Percentiles rank a stretch among this genome's conserved stretches.
Conservation (phyloP, 345 rosid genomes). For the Rhodamnia argentea region DNA sequence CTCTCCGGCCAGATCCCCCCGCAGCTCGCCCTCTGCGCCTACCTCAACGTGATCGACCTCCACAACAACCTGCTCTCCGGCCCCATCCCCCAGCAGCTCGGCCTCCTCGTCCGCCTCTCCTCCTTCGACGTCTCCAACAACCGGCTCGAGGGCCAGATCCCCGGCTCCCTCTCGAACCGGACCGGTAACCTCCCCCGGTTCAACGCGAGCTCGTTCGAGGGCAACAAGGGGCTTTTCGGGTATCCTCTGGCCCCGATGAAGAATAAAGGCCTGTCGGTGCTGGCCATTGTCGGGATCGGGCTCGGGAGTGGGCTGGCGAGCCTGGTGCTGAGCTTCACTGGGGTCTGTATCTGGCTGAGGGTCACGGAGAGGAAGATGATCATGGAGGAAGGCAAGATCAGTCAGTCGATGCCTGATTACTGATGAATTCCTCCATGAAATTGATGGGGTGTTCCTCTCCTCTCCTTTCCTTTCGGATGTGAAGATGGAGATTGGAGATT, state of each 20-base stretch:
- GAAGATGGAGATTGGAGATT: neutral
- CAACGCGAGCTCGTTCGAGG: slow-evolving; percentile 57
- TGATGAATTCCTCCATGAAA: neutral
- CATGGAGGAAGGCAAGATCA: slow-evolving; percentile 63
- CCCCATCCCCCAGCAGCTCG: slow-evolving; percentile 62
- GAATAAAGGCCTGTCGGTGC: slow-evolving; percentile 55
- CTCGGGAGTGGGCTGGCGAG: slow-evolving; percentile 87
- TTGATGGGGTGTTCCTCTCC: neutral
- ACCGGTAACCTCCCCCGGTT: slow-evolving; percentile 59
- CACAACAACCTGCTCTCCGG: slow-evolving; percentile 67
- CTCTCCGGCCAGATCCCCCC: slow-evolving; percentile 74
- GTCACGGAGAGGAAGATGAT: slow-evolving; percentile 56
- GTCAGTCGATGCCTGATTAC: slow-evolving; percentile 74
- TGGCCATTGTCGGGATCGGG: slow-evolving; percentile 94
- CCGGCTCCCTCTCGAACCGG: slow-evolving; percentile 48
- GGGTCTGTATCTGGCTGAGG: slow-evolving; percentile 86
- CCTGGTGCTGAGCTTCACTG: slow-evolving; percentile 78
- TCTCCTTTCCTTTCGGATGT: neutral
- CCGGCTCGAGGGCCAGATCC: slow-evolving; percentile 63
- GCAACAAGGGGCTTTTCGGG: slow-evolving; percentile 77
- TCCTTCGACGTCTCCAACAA: slow-evolving; percentile 79
- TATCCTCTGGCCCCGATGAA: slow-evolving; percentile 69
- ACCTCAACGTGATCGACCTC: slow-evolving; percentile 82
- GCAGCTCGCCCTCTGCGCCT: slow-evolving; percentile 67
- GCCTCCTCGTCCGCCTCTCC: slow-evolving; percentile 53